Evolutionary conservation across 163 green algal genomes (phyloP).

Genomic region (Chloroidium sp.): DNA sequence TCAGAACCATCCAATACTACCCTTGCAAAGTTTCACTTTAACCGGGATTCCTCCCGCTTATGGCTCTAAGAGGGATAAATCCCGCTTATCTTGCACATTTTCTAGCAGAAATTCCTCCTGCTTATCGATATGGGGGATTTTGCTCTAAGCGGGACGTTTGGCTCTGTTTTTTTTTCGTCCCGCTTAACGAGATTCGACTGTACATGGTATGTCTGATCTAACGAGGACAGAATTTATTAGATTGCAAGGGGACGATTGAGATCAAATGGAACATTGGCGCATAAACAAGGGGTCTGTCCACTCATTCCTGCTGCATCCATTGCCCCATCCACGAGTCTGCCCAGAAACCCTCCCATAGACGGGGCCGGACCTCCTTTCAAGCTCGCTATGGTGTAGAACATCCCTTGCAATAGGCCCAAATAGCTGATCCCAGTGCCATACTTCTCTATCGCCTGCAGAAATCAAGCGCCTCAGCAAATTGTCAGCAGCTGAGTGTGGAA

Average conservation of each 20-base stretch:
- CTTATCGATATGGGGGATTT: too few species aligned
- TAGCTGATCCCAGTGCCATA: slow-evolving; percentile 25
- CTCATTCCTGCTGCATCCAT: background rate
- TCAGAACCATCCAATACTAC: too few species aligned
- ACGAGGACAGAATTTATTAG: background rate
- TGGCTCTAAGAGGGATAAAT: too few species aligned
- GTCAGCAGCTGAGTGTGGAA: too few species aligned
- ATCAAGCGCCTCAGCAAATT: background rate
- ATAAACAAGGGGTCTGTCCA: slow-evolving; percentile 1
- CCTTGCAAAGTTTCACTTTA: too few species aligned
- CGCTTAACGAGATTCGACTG: too few species aligned
- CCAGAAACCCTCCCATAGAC: background rate
- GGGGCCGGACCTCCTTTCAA: background rate
- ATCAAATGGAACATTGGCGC: slow-evolving; percentile 1
- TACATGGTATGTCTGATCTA: too few species aligned
- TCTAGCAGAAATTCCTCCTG: too few species aligned
- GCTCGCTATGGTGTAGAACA: background rate
- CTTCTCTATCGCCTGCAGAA: slow-evolving; percentile 50
- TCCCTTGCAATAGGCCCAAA: slow-evolving; percentile 30
- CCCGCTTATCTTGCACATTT: too few species aligned
- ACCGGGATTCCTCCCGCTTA: too few species aligned
- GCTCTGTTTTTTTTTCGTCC: too few species aligned
- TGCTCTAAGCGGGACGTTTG: too few species aligned
- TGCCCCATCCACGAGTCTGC: slow-evolving; percentile 1
- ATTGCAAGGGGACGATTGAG: background rate